Conservation (phyloP, 495 filamentous ascomycete species). For the Penicillium fimorum region DNA sequence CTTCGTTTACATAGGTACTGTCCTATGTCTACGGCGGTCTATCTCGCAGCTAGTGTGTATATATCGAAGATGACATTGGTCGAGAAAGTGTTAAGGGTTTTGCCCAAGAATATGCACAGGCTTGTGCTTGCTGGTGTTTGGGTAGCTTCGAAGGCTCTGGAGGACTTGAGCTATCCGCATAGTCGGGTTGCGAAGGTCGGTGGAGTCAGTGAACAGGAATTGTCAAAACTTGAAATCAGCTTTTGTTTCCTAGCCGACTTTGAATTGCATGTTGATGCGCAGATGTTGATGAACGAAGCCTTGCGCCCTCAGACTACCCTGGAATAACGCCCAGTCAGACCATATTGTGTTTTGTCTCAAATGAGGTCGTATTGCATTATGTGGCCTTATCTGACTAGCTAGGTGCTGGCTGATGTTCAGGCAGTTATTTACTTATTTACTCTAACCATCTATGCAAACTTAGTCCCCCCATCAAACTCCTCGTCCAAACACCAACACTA, state of each 20-base stretch:
- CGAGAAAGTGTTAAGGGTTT: conserved; percentile 72
- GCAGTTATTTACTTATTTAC: not conserved
- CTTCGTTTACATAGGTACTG: conserved; percentile 84
- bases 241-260: conserved; percentile 86
- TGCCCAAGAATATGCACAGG: conserved; percentile 80
- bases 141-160: conserved; percentile 88
- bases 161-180: conserved; percentile 86
- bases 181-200: conserved; percentile 82
- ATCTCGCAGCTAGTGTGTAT: conserved; percentile 89
- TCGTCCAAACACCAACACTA: not conserved
- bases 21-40: conserved; percentile 94
- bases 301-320: conserved; percentile 1
- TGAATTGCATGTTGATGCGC: conserved; percentile 68
- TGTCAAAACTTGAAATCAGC: conserved; percentile 82
- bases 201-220: conserved; percentile 75
- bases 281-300: conserved; percentile 54
- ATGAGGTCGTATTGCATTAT: not conserved
- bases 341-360: not conserved
- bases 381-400: not conserved
- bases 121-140: conserved; percentile 79
- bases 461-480: not conserved
- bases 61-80: conserved; percentile 75
- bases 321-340: not conserved
- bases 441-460: not conserved
- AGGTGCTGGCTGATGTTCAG: not conserved